Evolutionary conservation across 345 rosid genomes (phyloP), one percentile per base, ranked within the genome.

Genomic region (Moricandia moricandioides): DNA sequence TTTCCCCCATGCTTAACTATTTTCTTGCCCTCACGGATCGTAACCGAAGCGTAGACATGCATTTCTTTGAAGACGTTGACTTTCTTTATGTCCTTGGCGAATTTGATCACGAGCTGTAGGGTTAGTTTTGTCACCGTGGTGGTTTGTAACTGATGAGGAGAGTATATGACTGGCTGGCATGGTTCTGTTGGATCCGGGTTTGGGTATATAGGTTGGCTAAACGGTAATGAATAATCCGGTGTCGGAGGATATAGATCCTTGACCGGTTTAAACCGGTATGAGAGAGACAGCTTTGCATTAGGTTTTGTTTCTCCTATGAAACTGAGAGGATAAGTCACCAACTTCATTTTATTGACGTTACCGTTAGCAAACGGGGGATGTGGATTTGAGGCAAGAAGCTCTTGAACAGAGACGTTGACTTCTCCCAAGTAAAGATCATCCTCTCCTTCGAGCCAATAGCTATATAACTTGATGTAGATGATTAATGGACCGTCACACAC

Each of bases 381-480:
- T 7, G 54, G 69, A 49, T 51, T 65, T 34, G 71, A 30, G 3
- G 65, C 80, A 39, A 86, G 51, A 18, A 89, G 84, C 72, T 91
- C 93, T 27, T 77, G 80, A 56, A 90, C 69, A 2, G 88, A 92
- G 3, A 92, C 83, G 82, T 62, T 72, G 80, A 92, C 97, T 65
- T 82, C 85, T 12, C 93, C 96, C 3, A 73, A 17, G 21, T 65
- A 55, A 24, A 92, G 31, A 21, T 84, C 89, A 72, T 79, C 70
- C 29, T 87, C 93, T 0, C 88, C 89, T 6, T 85, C 62, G 21
- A 79, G 75, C 21, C 89, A 83, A 18, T 86, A 86, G 85, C 87
- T 83, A 12, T 79, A 85, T 16, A 49, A 49, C 21, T 49, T 49
- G 24, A 49, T 74, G 12, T 65, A 65, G 29, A 92, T 68, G 6